Evolutionary conservation across 306 rosid genomes (phyloP), one percentile per base, ranked within the genome.

Genomic region (Glycine latifolia): DNA sequence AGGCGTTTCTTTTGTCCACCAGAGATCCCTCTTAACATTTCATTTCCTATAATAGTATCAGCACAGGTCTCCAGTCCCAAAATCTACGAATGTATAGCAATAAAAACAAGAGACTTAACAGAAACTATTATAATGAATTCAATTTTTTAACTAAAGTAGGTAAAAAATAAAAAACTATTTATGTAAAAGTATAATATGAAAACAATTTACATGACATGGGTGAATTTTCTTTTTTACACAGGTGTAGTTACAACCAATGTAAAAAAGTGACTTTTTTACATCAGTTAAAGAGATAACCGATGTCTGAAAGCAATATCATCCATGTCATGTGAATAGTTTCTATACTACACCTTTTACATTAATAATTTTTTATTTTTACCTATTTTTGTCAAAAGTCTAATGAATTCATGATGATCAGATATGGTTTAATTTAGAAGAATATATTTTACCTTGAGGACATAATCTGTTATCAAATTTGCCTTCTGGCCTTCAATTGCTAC

Each of bases 401-500:
- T 8, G 58, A 66, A 13, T 8, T 76, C 43, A 52, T 12, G 75
- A n/a, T 73, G 6, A 58, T 49, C 43, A 58, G 61, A 70, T 39
- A 72, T 43, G 17, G 39, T 7, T 81, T 73, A 50, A 37, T 37
- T 4, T 0, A 52, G 31, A 13, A 5, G 16, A 13, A 52, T 52
- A 4, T 5, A 52, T 52, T 52, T 68, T 78, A 94, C 98, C 95
- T 90, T 94, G 47, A 94, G 70, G 56, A 89, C 81, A 83, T 91
- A 90, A 72, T 94, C 98, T 71, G 98, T 91, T 35, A 90, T 88
- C 78, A 94, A 86, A 78, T 66, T 86, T 39, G 84, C 86, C 77
- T 91, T 88, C 75, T 94, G 95, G 48, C 93, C 98, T 87, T 94
- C 91, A 26, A 87, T 55, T 61, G 94, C 89, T 67, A 87, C 52